phyloP scores from a whole-genome alignment of 1,284 basidiomycete genomes.

The Apiotrichum domesticum region DNA sequence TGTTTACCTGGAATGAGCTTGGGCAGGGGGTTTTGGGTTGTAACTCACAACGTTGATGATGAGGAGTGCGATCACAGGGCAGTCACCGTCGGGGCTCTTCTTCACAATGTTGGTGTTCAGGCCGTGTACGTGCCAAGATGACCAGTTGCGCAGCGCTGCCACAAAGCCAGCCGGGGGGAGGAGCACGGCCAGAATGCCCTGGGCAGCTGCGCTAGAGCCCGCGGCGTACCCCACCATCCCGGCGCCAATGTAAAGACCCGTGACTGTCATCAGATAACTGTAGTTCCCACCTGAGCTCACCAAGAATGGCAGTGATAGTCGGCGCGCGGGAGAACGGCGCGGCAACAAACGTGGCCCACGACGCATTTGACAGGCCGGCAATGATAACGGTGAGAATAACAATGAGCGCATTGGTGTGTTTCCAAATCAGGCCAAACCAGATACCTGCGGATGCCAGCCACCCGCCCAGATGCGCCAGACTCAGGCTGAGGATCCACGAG shows the following conservation, averaged over 20 bases:
- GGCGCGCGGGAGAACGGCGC: conserved; percentile 26
- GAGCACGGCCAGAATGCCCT: conserved; percentile 57
- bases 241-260: no score
- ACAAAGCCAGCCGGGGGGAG: conserved; percentile 71
- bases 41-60: conserved; percentile 56
- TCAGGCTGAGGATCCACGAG: conserved; percentile 61
- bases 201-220: conserved; percentile 51
- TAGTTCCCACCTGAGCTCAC: no score
- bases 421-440: conserved; percentile 63
- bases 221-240: conserved; percentile 58
- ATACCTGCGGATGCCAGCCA: conserved; percentile 60
- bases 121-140: conserved; percentile 60
- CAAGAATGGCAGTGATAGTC: conserved; percentile 50
- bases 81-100: conserved; percentile 57
- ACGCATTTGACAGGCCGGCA: conserved; percentile 49
- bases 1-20: conserved; percentile 25
- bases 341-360: conserved; percentile 30
- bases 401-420: conserved; percentile 56
- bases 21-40: no score
- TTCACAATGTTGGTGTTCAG: conserved; percentile 53
- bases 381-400: conserved; percentile 62
- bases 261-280: conserved; percentile 31
- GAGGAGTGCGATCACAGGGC: conserved; percentile 58
- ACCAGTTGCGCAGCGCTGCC: conserved; percentile 61
- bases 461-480: conserved; percentile 56